Evolutionary conservation across 441 rosid species (phyloP).

Genomic region (Bocquillonia castaneifolia): DNA sequence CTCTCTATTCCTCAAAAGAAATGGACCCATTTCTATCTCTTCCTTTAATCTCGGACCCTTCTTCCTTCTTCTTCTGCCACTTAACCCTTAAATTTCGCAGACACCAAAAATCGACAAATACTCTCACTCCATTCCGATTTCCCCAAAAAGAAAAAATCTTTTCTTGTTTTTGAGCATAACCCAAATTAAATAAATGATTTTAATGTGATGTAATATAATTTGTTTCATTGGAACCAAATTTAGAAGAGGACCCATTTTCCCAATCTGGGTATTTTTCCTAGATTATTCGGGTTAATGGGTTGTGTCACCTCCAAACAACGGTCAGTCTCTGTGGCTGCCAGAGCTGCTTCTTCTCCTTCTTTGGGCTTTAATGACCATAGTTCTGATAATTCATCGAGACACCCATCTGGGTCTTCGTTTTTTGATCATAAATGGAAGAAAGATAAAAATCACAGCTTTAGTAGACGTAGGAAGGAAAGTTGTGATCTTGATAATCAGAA

Average conservation of each 20-base stretch:
- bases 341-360: constrained; percentile 11
- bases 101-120: constrained; percentile 16
- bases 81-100: constrained; percentile 42
- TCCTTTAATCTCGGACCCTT: constrained; percentile 32
- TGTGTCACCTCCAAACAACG: constrained; percentile 65
- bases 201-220: constrained; percentile 31
- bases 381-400: constrained; percentile 25
- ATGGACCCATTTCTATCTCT: constrained; percentile 46
- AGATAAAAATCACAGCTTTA: constrained; percentile 23
- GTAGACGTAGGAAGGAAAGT: constrained; percentile 8
- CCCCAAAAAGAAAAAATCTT: not conserved
- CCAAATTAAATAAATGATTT: not conserved
- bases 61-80: constrained; percentile 22
- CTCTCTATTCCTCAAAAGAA: constrained; percentile 3
- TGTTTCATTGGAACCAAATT: constrained; percentile 20
- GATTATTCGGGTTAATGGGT: constrained; percentile 59
- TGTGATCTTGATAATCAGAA: not conserved
- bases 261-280: constrained; percentile 44
- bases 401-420: constrained; percentile 34
- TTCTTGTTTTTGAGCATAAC: constrained; percentile 9
- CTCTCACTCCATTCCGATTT: constrained; percentile 3
- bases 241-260: constrained; percentile 36
- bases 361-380: constrained; percentile 16
- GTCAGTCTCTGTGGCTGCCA: constrained; percentile 24
- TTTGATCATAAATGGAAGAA: constrained; percentile 24